Evolutionary conservation across 2,329 filamentous ascomycete genomes (phyloP), one percentile per base, ranked within the genome.

Genomic region (Claviceps monticola): DNA sequence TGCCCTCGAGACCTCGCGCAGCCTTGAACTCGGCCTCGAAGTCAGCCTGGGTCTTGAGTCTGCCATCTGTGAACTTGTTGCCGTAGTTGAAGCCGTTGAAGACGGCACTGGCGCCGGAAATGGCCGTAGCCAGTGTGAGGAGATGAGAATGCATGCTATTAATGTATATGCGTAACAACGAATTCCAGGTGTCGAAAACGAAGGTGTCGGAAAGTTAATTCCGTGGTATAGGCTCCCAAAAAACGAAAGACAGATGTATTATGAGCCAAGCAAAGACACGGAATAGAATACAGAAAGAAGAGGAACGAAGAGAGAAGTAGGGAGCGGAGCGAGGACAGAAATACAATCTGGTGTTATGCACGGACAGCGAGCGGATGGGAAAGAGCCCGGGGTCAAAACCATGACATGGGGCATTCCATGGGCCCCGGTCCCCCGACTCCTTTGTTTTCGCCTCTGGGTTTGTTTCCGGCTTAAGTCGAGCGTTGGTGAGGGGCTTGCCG

Each of bases 21-120:
- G 75, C 71, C 56, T 74, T 78, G 75, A 88, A 88, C 68, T 86
- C 79, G 60, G 75, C 70, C 71, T 86, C 79, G 67, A 84, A 90
- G 63, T 86, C 82, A 13, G 72, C 59, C 61, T 84, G 76, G 50
- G 60, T 59, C 70, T 86, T 85, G 62, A 74, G 67, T 37, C 74
- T 67, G 55, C 81, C 76, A 59, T 80, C 77, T 47, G 73, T 76
- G 62, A 81, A 80, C 54, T 74, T 74, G 53, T 75, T 73, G 56
- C 82, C 84, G 57, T 86, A 88, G 74, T 88, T 88, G 79, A 88
- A 88, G 59, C 86, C 86, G 56, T 79, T 74, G 64, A 70, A 68
- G 48, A 64, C 66, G 48, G 71, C 72, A 42, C 56, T 60, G 56
- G 61, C 64, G 43, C 65, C 58, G 19, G 66, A 62, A 29, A 67